Conservation (phyloP, 1,139 yeast genomes). For the Blastobotrys proliferans region DNA sequence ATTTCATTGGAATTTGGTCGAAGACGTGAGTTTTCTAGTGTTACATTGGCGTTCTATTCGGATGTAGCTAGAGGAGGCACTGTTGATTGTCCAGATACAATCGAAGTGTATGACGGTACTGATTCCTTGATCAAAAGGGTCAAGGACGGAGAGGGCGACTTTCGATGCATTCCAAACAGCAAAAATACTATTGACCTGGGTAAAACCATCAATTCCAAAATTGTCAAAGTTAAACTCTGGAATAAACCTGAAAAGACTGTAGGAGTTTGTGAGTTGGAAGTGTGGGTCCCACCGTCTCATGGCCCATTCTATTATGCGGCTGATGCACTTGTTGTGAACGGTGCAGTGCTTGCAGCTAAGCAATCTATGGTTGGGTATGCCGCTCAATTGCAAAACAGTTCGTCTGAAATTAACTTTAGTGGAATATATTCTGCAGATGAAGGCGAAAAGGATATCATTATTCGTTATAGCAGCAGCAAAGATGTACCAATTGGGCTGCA, state of each 20-base stretch:
- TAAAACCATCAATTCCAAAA: not conserved
- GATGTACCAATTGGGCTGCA: conserved; percentile 1
- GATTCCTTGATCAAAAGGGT: not conserved
- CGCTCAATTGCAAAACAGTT: not conserved
- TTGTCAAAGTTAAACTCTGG: not conserved
- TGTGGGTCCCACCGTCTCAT: not conserved
- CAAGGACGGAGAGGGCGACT: not conserved
- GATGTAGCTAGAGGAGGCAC: not conserved
- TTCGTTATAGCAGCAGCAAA: no score
- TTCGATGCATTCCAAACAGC: not conserved
- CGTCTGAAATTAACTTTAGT: not conserved
- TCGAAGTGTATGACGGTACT: not conserved
- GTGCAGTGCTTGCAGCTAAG: not conserved
- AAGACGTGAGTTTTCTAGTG: not conserved
- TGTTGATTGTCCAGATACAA: conserved; percentile 4
- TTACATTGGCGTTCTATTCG: not conserved
- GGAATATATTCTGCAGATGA: no score
- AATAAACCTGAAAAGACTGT: not conserved
- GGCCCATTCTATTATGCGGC: not conserved
- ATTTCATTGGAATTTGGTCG: not conserved
- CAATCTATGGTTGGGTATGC: not conserved
- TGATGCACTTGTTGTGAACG: not conserved
- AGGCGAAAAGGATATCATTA: no score
- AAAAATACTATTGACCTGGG: conserved; percentile 1
- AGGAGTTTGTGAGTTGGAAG: conserved; percentile 1